phyloP scores from a whole-genome alignment of 768 basidiomycete species.

The Kondoa subrosea region DNA sequence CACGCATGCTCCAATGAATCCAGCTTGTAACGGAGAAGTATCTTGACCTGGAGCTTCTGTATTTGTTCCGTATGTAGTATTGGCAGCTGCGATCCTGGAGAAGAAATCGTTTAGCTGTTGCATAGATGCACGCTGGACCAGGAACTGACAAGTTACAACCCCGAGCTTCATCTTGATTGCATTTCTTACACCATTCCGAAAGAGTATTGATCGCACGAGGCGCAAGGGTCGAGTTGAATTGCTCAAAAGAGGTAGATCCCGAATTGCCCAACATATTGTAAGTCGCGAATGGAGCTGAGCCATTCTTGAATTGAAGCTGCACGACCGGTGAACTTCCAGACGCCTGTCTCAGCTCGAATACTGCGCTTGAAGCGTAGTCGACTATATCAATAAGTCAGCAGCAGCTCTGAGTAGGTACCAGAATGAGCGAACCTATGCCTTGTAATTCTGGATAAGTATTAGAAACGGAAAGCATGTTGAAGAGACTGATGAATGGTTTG shows the following conservation, averaged over 20 bases:
- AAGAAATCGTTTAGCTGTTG: conserved; percentile 6
- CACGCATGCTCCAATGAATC: conserved; percentile 19
- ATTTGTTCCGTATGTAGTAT: neutral
- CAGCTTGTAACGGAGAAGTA: conserved; percentile 13
- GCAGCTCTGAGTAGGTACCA: too few relatives aligned
- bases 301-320: conserved; percentile 18
- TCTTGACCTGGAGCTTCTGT: conserved; percentile 12
- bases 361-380: conserved; percentile 14
- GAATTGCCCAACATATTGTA: conserved; percentile 15
- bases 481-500: conserved; percentile 78
- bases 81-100: conserved; percentile 1
- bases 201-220: conserved; percentile 15
- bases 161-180: neutral
- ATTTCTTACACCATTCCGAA: conserved; percentile 7
- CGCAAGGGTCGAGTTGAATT: neutral
- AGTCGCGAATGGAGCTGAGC: conserved; percentile 14
- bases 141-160: neutral
- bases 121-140: too few relatives aligned
- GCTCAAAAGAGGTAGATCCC: neutral
- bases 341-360: conserved; percentile 16
- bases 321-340: conserved; percentile 1
- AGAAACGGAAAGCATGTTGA: conserved; percentile 53
- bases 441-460: conserved; percentile 13
- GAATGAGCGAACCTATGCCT: conserved; percentile 8
- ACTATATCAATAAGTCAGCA: too few relatives aligned